A percentile compares a stretch with the other conserved stretches of the same genome.
Conservation (phyloP, 2,329 filamentous ascomycete genomes). For the Nemania sp. region DNA sequence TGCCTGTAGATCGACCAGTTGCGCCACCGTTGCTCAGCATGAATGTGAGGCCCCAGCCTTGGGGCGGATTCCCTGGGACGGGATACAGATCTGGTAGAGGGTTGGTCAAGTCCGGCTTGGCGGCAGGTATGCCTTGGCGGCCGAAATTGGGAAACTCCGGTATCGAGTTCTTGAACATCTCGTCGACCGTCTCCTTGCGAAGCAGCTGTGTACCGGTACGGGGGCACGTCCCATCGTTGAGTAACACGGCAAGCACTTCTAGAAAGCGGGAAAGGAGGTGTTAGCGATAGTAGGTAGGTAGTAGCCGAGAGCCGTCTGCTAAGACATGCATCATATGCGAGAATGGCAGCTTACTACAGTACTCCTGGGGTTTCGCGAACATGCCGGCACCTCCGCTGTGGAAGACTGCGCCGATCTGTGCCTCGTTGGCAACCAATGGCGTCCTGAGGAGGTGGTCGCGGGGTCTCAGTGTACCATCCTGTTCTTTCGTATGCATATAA, state of each 20-base stretch:
- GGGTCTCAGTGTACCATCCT: constrained; percentile 55
- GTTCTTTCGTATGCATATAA: constrained; percentile 65
- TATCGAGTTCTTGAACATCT: constrained; percentile 75
- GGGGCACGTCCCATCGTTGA: constrained; percentile 74
- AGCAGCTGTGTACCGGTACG: constrained; percentile 67
- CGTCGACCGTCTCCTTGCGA: constrained; percentile 66
- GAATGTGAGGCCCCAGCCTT: constrained; percentile 74
- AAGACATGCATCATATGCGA: not conserved
- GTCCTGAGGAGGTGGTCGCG: constrained; percentile 64
- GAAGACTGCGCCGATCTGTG: constrained; percentile 60
- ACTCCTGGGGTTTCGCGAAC: constrained; percentile 71
- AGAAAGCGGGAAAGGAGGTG: not conserved
- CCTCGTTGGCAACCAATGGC: constrained; percentile 58
- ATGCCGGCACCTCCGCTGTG: constrained; percentile 72
- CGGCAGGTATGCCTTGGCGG: constrained; percentile 57
- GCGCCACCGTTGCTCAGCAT: constrained; percentile 61
- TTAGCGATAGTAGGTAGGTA: not conserved
- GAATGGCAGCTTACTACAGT: constrained; percentile 60
- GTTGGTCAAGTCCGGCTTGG: constrained; percentile 64
- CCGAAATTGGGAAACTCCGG: constrained; percentile 65
- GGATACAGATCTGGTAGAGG: constrained; percentile 63
- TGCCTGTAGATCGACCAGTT: constrained; percentile 65
- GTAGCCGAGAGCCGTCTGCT: not conserved
- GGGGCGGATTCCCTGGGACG: constrained; percentile 59
- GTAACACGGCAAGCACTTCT: constrained; percentile 70